Conservation (phyloP, 768 basidiomycete genomes). For the Hypholoma fasciculare region DNA sequence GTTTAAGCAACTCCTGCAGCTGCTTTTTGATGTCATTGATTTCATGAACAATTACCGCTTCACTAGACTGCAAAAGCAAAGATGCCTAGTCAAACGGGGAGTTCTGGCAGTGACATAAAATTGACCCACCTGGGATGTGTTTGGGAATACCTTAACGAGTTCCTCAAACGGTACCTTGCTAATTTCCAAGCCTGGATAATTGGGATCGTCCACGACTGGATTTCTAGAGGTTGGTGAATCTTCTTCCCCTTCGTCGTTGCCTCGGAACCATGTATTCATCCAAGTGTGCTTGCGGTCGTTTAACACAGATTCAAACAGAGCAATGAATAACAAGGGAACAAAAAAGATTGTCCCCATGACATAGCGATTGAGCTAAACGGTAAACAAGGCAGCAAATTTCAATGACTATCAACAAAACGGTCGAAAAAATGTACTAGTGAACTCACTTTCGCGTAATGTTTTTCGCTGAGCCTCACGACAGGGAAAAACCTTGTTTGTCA, state of each 20-base stretch:
- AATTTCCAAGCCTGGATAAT: conserved; percentile 58
- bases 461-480: conserved; percentile 42
- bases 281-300: conserved; percentile 52
- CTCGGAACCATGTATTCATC: conserved; percentile 68
- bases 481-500: conserved; percentile 36
- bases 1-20: conserved; percentile 36
- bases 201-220: conserved; percentile 60
- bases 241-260: conserved; percentile 57
- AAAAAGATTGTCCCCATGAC: conserved; percentile 85
- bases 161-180: conserved; percentile 71
- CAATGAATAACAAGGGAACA: conserved; percentile 72
- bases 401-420: conserved; percentile 2
- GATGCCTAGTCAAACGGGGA: background rate
- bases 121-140: conserved; percentile 63
- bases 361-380: conserved; percentile 63
- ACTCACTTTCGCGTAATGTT: conserved; percentile 59
- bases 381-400: background rate
- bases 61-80: conserved; percentile 56
- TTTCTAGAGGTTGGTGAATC: conserved; percentile 56
- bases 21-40: conserved; percentile 54
- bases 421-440: background rate
- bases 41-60: conserved; percentile 66
- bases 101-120: background rate
- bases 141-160: conserved; percentile 70
- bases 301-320: conserved; percentile 69